Evolutionary conservation across 495 filamentous ascomycete genomes (phyloP).

Genomic region (Talaromyces adpressus): DNA sequence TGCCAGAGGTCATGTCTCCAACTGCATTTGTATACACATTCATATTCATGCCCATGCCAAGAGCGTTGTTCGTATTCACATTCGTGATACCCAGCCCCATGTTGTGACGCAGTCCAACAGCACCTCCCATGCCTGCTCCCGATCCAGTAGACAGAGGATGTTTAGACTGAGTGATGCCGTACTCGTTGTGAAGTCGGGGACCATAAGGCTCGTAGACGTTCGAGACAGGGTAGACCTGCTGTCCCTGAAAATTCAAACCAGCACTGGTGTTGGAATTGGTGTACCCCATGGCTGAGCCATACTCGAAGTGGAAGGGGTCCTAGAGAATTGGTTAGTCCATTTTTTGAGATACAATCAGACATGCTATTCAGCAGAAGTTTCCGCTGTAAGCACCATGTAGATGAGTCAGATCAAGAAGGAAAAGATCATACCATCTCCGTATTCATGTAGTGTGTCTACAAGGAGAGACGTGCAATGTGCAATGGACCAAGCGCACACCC

Average conservation of each 20-base stretch:
- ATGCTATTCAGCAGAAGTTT: background rate
- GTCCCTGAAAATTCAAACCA: conserved; percentile 7
- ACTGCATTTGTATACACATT: background rate
- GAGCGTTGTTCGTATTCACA: background rate
- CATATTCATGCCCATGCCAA: background rate
- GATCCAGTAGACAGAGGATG: background rate
- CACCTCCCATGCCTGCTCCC: background rate
- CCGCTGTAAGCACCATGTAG: background rate
- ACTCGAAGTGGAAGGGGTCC: background rate
- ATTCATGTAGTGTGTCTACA: background rate
- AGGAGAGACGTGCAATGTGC: background rate
- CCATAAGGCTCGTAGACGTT: background rate
- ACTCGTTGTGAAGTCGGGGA: background rate
- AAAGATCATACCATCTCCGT: background rate
- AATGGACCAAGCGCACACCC: background rate
- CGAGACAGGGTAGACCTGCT: background rate
- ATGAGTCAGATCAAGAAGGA: background rate
- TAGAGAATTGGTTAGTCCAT: background rate
- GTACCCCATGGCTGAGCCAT: conserved; percentile 18
- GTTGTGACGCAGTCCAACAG: background rate
- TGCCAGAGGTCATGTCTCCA: background rate
- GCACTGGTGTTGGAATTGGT: conserved; percentile 18
- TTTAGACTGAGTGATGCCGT: background rate
- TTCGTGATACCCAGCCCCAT: background rate
- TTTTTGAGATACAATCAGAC: background rate